Evolutionary conservation across 345 rosid species (phyloP), one percentile per base, ranked within the genome.

Genomic region (Limnanthes douglasii): DNA sequence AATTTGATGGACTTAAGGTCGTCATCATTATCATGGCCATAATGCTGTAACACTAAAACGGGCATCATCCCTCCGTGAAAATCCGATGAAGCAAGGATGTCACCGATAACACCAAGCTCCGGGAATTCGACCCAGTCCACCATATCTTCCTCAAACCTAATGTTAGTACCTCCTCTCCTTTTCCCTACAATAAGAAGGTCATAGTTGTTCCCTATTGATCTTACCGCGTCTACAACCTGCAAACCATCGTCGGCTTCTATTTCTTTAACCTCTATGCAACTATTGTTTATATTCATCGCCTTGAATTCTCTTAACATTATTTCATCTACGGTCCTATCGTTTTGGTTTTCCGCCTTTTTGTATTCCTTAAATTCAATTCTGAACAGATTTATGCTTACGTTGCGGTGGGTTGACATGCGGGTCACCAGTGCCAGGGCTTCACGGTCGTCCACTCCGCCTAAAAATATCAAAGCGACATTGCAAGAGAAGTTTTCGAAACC

Each of bases 61-160:
- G 50, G 59, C 9, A 42, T 43, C 22, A n/a, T 20, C 5, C 36
- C 55, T 1, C 45, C 42, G 7, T 29, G 21, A 35, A 51, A 50
- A 26, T 53, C 63, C 5, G 31, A 2, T 1, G 74, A 47, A 3
- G 61, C 63, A 34, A 62, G 6, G 19, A 58, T 7, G 31, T 62
- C 73, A 0, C 66, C 64, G 1, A 62, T 29, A 0, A 51, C 54
- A 3, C 73, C 69, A 5, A 67, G 48, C 34, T 67, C 69, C 11
- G 45, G 46, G 30, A 43, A 13, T 24, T 62, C 58, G 3, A 16
- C 12, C 66, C 66, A 68, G 0, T 25, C 19, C 32, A 4, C 6
- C 56, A 62, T 46, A 23, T 47, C 51, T 7, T 49, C 45, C 30
- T 41, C 48, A 1, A 53, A 15, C 18, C 8, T 14, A n/a, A n/a